phyloP scores from a whole-genome alignment of 140 eudicot genomes.

The Anethum foeniculum region DNA sequence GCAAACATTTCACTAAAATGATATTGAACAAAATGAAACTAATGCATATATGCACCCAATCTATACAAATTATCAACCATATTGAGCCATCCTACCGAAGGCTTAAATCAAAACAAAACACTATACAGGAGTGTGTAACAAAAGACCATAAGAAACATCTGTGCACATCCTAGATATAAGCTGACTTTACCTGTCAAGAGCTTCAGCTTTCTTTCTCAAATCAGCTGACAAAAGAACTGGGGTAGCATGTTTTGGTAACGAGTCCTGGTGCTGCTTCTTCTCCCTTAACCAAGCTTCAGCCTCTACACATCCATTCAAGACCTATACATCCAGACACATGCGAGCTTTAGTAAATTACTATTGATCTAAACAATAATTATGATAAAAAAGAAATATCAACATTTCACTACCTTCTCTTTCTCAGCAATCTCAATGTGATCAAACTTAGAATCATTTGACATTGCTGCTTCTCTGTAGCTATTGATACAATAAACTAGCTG shows the following conservation, averaged over 20 bases:
- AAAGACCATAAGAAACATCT: neutral
- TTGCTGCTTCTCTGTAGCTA: slow-evolving; percentile 72
- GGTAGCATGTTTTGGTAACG: slow-evolving; percentile 60
- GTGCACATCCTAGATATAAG: neutral
- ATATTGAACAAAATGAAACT: too few relatives aligned
- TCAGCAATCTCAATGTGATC: slow-evolving; percentile 80
- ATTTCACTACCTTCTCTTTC: slow-evolving; percentile 56
- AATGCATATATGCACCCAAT: neutral
- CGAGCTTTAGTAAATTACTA: neutral
- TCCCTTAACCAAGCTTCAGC: slow-evolving; percentile 86
- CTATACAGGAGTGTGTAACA: neutral
- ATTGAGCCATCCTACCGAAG: neutral
- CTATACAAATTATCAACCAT: neutral
- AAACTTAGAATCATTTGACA: slow-evolving; percentile 63
- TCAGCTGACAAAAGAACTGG: slow-evolving; percentile 75
- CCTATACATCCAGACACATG: slow-evolving; percentile 24
- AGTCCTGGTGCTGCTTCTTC: slow-evolving; percentile 60
- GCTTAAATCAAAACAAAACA: neutral
- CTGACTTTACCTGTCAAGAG: slow-evolving; percentile 54
- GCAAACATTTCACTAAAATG: neutral
- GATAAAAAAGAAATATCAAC: neutral
- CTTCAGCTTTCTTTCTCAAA: slow-evolving; percentile 59
- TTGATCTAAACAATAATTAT: neutral
- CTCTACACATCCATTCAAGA: slow-evolving; percentile 64
- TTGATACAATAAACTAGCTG: slow-evolving; percentile 41